A percentile compares a stretch with the other conserved stretches of the same genome.
These are phyloP conservation scores for Scheffersomyces quercinus DNA, from an alignment of 1,139 yeast species.

Conservation along the genomic window DNA sequence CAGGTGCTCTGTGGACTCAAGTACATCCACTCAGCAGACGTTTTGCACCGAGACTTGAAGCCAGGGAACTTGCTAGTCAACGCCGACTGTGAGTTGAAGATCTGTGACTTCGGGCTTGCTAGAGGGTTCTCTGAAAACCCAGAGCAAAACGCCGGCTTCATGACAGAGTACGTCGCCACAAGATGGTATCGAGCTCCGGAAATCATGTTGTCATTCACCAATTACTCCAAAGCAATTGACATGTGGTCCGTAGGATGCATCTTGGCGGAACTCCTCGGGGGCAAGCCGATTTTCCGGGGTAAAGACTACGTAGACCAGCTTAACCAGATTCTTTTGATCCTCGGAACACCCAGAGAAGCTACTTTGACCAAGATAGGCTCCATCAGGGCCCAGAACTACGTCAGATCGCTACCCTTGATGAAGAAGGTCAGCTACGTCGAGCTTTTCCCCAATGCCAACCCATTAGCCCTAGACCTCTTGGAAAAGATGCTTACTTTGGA, in stretches of 20 bases:
- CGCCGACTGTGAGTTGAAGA: slow-evolving; percentile 94
- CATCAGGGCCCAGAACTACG: slow-evolving; percentile 87
- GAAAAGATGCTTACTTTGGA: slow-evolving; percentile 84
- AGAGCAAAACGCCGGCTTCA: slow-evolving; percentile 82
- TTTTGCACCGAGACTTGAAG: slow-evolving; percentile 88
- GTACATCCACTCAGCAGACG: slow-evolving; percentile 94
- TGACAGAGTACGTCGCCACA: slow-evolving; percentile 97
- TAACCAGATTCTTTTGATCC: slow-evolving; percentile 77
- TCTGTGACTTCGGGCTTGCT: slow-evolving; percentile 96
- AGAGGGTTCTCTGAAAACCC: slow-evolving; percentile 89
- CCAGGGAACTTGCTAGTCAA: slow-evolving; percentile 92
- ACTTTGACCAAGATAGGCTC: slow-evolving; percentile 85
- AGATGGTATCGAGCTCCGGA: slow-evolving; percentile 99
- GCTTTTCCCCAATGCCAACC: slow-evolving; percentile 82
- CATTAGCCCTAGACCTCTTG: slow-evolving; percentile 80
- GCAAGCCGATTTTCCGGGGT: slow-evolving; percentile 90
- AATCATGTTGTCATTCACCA: slow-evolving; percentile 89
- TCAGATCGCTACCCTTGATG: slow-evolving; percentile 80
- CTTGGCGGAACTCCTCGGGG: slow-evolving; percentile 88
- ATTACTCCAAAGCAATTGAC: slow-evolving; percentile 93
- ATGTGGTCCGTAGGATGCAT: slow-evolving; percentile 98
- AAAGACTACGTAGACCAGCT: slow-evolving; percentile 95
- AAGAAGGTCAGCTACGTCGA: slow-evolving; percentile 75
- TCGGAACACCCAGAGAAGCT: slow-evolving; percentile 90
- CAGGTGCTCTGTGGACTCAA: slow-evolving; percentile 92